Conservation (phyloP, 1,139 yeast species). For the Nematodospora anomalae region DNA sequence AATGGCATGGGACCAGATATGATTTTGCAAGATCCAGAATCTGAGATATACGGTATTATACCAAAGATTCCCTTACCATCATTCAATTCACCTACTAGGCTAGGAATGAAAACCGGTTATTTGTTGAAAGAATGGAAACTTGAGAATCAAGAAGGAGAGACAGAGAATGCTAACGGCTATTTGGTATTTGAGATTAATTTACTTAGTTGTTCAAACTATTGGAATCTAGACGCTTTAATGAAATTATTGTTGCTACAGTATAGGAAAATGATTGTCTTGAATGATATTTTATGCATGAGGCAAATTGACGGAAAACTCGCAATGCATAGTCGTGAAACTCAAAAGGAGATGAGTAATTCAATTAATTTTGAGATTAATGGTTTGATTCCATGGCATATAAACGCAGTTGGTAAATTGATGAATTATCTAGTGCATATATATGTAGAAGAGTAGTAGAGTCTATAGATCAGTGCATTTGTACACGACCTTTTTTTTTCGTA, state of each 20-base stretch:
- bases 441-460: slow-evolving; percentile 32
- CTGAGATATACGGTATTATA: slow-evolving; percentile 63
- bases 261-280: slow-evolving; percentile 59
- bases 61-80: slow-evolving; percentile 63
- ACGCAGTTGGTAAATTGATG: slow-evolving; percentile 70
- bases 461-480: not conserved
- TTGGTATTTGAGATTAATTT: slow-evolving; percentile 60
- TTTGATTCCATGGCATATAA: slow-evolving; percentile 78
- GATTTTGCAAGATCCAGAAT: slow-evolving; percentile 48
- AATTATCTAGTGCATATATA: slow-evolving; percentile 46
- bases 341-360: not conserved
- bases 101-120: slow-evolving; percentile 73
- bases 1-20: slow-evolving; percentile 29
- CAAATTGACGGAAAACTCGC: slow-evolving; percentile 23
- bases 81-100: slow-evolving; percentile 67
- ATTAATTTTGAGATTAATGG: slow-evolving; percentile 17
- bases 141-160: slow-evolving; percentile 9
- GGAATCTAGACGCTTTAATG: slow-evolving; percentile 58
- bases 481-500: slow-evolving; percentile 1
- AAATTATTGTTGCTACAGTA: slow-evolving; percentile 64
- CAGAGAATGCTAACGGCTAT: slow-evolving; percentile 15
- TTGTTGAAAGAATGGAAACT: slow-evolving; percentile 41
- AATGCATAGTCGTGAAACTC: slow-evolving; percentile 1
- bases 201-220: slow-evolving; percentile 66
- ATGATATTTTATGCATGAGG: slow-evolving; percentile 39